Evolutionary conservation across 1,139 yeast genomes (phyloP), one percentile per base, ranked within the genome.

Genomic region (Saccharomyces hybrid): DNA sequence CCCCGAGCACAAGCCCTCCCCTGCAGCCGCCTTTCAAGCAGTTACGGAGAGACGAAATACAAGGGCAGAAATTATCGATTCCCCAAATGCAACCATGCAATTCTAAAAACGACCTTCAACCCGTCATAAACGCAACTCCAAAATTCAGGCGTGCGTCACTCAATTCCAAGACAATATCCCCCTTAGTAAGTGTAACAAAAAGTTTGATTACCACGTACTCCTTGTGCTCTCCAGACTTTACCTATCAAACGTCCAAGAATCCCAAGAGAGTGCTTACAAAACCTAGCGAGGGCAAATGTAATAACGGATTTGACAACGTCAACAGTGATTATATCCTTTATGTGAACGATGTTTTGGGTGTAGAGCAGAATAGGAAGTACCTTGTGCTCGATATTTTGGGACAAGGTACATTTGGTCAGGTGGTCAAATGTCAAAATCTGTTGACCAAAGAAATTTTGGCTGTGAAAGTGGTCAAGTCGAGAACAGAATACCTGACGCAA

Each of bases 371-470:
- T 54, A 76, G 93, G 55, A 85, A 88, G 66, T 91, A 91, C 67
- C 77, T 93, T 64, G 97, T 95, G 3, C 73, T 93, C 59, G 98
- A 93, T 70, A 79, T 93, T 26, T 73, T 95, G 49, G 99, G 99
- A 0, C 93, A 91, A 60, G 99, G 99, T 2, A 91, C 99, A 0
- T 93, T 95, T 77, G 99, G 99, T 5, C 99, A 93, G 71, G 99
- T 95, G 53, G 98, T 91, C 34, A 93, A 93, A 71, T 93, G 98
- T 72, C 99, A 93, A 71, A 90, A 93, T 69, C 76, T 93, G 70
- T 76, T 83, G 50, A 89, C 95, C 49, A 95, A 89, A 66, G 91
- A 89, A 57, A 83, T 93, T 27, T 89, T 91, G 48, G 99, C 99
- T 0, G 96, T 95, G 47, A 93, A 93, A 70, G 96, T 93, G 48